Conservation (phyloP, 306 rosid genomes). For the Sesbania bispinosa region DNA sequence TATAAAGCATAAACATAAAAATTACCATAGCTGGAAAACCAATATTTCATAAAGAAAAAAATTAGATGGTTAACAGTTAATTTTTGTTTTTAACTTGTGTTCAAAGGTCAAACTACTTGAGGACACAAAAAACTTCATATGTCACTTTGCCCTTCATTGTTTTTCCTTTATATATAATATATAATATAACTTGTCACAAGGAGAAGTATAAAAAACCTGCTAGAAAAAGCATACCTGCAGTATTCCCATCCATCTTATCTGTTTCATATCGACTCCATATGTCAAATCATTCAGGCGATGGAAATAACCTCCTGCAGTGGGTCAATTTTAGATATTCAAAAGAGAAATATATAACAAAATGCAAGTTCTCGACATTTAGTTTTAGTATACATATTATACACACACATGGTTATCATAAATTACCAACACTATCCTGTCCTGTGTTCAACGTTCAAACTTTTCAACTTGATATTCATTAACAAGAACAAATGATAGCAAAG, state of each 20-base stretch:
- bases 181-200: too few relatives aligned
- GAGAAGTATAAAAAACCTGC: background rate
- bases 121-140: background rate
- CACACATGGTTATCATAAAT: background rate
- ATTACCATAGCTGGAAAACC: background rate
- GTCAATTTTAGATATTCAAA: slow-evolving; percentile 7
- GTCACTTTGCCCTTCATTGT: background rate
- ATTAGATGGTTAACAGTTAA: background rate
- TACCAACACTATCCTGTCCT: background rate
- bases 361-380: background rate
- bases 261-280: slow-evolving; percentile 81
- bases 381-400: background rate
- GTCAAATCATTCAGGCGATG: slow-evolving; percentile 70
- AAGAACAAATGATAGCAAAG: slow-evolving; percentile 6
- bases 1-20: background rate
- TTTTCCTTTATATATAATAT: background rate
- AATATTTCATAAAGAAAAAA: background rate
- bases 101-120: slow-evolving; percentile 12
- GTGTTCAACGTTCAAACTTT: background rate
- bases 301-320: slow-evolving; percentile 73
- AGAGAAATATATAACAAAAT: background rate
- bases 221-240: slow-evolving; percentile 55
- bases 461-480: background rate
- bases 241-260: slow-evolving; percentile 83
- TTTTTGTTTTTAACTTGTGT: background rate